Evolutionary conservation across 306 rosid species (phyloP).

Genomic region (Fragaria ananassa): DNA sequence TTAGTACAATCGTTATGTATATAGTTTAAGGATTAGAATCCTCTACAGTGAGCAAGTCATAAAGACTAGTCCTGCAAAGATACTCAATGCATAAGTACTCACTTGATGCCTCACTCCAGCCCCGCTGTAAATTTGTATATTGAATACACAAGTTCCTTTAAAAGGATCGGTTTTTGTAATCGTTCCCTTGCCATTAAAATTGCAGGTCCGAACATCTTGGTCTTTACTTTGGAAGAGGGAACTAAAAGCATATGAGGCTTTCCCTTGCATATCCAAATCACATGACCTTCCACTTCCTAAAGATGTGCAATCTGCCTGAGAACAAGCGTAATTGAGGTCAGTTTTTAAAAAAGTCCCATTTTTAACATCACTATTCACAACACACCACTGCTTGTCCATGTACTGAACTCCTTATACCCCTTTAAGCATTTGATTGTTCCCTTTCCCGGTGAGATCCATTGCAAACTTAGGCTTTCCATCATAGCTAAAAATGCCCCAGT

Average conservation of each 20-base stretch:
- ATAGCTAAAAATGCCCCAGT: constrained; percentile 68
- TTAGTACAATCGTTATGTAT: neutral
- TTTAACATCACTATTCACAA: constrained; percentile 1
- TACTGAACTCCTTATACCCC: constrained; percentile 63
- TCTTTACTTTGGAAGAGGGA: constrained; percentile 56
- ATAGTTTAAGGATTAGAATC: too few species aligned
- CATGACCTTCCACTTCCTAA: constrained; percentile 45
- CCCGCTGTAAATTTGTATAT: constrained; percentile 42
- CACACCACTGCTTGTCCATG: constrained; percentile 58
- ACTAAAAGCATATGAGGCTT: constrained; percentile 61
- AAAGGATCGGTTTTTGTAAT: constrained; percentile 45
- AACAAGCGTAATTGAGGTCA: constrained; percentile 49
- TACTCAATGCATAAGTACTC: neutral
- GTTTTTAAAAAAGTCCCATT: neutral
- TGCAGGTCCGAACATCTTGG: constrained; percentile 60
- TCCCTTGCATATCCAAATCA: constrained; percentile 22
- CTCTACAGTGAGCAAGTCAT: constrained; percentile 26
- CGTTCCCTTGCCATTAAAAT: constrained; percentile 36
- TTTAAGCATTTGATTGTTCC: constrained; percentile 30
- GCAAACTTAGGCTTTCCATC: constrained; percentile 66
- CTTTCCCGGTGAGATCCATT: constrained; percentile 55
- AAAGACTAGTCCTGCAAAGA: constrained; percentile 23
- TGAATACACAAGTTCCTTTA: constrained; percentile 43
- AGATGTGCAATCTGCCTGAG: constrained; percentile 52
- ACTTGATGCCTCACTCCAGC: constrained; percentile 32